Conservation (phyloP, 352 stramenopile genomes). For the Peronospora tabacina region DNA sequence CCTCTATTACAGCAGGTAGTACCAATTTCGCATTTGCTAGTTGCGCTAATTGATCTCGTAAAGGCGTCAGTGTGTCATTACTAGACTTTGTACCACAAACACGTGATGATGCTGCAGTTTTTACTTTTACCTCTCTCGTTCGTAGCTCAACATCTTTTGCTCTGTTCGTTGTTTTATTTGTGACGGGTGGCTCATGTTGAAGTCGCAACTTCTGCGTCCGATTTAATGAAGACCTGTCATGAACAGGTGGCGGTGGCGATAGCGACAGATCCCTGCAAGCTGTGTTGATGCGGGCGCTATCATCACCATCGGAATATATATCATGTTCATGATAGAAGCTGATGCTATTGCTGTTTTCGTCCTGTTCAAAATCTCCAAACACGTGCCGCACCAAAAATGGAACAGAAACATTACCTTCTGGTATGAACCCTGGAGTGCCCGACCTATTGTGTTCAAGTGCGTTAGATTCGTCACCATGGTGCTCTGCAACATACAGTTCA, state of each 20-base stretch:
- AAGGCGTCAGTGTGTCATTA: constrained; percentile 3
- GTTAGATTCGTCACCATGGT: constrained; percentile 1
- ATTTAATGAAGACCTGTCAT: constrained; percentile 20
- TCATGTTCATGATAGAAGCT: constrained; percentile 6
- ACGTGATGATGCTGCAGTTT: constrained; percentile 3
- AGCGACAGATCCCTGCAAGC: not conserved
- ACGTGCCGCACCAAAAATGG: constrained; percentile 54
- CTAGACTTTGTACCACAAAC: constrained; percentile 6
- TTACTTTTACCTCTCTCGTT: constrained; percentile 2
- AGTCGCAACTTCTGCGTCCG: constrained; percentile 23
- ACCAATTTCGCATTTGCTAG: constrained; percentile 17
- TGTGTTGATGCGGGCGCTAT: constrained; percentile 1
- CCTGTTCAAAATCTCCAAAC: constrained; percentile 27
- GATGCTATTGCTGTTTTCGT: constrained; percentile 1
- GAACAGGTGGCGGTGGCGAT: constrained; percentile 1
- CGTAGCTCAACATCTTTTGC: constrained; percentile 1
- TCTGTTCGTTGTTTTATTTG: constrained; percentile 5
- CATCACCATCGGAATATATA: not conserved
- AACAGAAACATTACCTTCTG: constrained; percentile 24
- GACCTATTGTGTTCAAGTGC: constrained; percentile 1
- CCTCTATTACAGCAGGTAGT: constrained; percentile 61
- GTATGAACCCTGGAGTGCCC: not conserved
- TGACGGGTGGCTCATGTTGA: constrained; percentile 15
- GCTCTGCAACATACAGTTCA: constrained; percentile 6
- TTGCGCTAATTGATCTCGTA: constrained; percentile 7